phyloP scores from a whole-genome alignment of 164 flowering plant species.

The Vitis amurensis region DNA sequence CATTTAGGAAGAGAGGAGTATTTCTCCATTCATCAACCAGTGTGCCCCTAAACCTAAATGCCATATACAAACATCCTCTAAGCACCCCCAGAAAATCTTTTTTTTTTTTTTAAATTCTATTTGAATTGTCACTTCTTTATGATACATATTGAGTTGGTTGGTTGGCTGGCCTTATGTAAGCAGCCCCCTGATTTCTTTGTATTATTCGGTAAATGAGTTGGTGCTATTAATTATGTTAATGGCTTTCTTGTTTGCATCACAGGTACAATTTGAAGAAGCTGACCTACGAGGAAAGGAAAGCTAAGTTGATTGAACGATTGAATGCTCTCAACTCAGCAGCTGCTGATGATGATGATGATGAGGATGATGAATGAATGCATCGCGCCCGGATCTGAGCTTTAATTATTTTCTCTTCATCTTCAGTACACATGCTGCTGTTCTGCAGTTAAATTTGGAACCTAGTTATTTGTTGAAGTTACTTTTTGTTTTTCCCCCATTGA shows the following conservation, averaged over 20 bases:
- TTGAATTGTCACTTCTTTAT: no score
- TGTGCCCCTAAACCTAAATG: no score
- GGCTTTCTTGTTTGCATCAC: conserved; percentile 3
- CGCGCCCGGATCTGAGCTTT: not conserved
- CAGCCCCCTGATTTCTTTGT: no score
- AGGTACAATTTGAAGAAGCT: conserved; percentile 71
- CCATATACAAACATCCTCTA: no score
- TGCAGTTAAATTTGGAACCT: not conserved
- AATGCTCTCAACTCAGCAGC: conserved; percentile 66
- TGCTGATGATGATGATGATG: conserved; percentile 46
- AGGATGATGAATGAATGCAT: conserved; percentile 41
- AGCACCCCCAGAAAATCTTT: no score
- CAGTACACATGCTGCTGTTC: not conserved
- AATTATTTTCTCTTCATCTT: not conserved
- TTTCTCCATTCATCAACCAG: no score
- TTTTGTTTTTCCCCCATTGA: not conserved
- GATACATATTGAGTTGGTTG: no score
- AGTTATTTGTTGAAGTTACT: not conserved
- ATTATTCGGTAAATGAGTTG: no score
- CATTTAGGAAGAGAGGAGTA: no score
- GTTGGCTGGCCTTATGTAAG: no score
- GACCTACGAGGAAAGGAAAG: conserved; percentile 65
- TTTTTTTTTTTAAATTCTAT: no score
- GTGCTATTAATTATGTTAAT: no score
- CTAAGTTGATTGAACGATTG: conserved; percentile 52